These are phyloP conservation scores for Rhodotorula sp. DNA, from an alignment of 1,284 basidiomycete species.

Conservation along the genomic window DNA sequence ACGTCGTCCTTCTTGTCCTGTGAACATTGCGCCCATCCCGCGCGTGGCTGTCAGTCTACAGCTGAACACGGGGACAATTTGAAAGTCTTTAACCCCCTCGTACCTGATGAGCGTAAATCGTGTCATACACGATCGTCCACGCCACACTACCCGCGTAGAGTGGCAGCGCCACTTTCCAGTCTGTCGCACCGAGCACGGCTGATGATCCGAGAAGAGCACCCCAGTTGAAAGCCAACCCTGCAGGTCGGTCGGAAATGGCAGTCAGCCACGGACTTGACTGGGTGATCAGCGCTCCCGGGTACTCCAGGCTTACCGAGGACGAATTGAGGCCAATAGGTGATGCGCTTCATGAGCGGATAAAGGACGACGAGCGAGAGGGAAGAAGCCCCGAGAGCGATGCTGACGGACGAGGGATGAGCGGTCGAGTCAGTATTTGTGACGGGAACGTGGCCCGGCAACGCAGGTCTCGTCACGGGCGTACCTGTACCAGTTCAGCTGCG, in stretches of 20 bases:
- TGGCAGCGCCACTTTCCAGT: slow-evolving; percentile 82
- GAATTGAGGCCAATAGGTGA: slow-evolving; percentile 96
- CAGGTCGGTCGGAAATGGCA: background rate
- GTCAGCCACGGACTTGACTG: background rate
- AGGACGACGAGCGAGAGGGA: slow-evolving; percentile 82
- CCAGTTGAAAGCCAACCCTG: slow-evolving; percentile 96
- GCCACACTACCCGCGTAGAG: slow-evolving; percentile 85
- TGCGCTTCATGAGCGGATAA: slow-evolving; percentile 96
- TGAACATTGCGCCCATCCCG: no score
- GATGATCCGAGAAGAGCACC: slow-evolving; percentile 95
- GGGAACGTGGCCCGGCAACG: background rate
- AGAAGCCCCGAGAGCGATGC: slow-evolving; percentile 86
- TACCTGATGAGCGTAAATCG: slow-evolving; percentile 96
- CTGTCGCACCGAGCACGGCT: slow-evolving; percentile 75
- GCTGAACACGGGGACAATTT: no score
- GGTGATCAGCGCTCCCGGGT: background rate
- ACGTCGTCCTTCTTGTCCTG: slow-evolving; percentile 94
- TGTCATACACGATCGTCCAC: slow-evolving; percentile 97
- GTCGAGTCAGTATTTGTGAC: background rate
- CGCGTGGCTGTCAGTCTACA: no score
- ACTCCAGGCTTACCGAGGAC: slow-evolving; percentile 70
- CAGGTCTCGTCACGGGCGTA: slow-evolving; percentile 45
- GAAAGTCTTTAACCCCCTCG: no score
- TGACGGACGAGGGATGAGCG: slow-evolving; percentile 48
- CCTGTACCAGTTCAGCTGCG: slow-evolving; percentile 96